These are phyloP conservation scores for Taphrina populina DNA, from an alignment of 1,139 yeast genomes.

Conservation along the genomic window DNA sequence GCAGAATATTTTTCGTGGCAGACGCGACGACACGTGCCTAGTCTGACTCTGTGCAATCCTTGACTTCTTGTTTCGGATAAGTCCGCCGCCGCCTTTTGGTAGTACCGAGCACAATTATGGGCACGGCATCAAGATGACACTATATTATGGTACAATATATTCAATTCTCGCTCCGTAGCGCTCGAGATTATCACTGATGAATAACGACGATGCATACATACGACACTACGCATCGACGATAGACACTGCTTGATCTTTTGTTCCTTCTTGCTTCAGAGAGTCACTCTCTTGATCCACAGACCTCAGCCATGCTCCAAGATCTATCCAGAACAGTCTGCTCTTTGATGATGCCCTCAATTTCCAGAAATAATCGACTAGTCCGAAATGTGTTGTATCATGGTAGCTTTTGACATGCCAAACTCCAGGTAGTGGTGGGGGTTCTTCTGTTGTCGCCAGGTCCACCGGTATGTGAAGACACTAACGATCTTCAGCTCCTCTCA, in stretches of 20 bases:
- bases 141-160: too few relatives aligned
- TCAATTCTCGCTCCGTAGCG: too few relatives aligned
- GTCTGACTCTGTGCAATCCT: too few relatives aligned
- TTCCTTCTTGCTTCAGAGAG: not conserved
- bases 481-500: not conserved
- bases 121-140: too few relatives aligned
- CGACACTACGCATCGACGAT: slow-evolving; percentile 6
- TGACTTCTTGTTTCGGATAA: too few relatives aligned
- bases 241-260: not conserved
- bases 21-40: too few relatives aligned
- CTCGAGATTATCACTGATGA: too few relatives aligned
- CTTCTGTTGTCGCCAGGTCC: not conserved
- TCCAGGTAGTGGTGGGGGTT: slow-evolving; percentile 26
- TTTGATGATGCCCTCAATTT: slow-evolving; percentile 10
- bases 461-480: slow-evolving; percentile 12
- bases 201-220: too few relatives aligned
- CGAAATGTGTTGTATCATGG: slow-evolving; percentile 26
- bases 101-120: too few relatives aligned
- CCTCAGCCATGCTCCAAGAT: slow-evolving; percentile 26
- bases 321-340: slow-evolving; percentile 18
- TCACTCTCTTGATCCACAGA: slow-evolving; percentile 8
- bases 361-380: slow-evolving; percentile 32
- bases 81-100: too few relatives aligned
- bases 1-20: too few relatives aligned
- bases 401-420: slow-evolving; percentile 25